Evolutionary conservation across 1,139 yeast genomes (phyloP).

Genomic region (Williopsis jadinii): DNA sequence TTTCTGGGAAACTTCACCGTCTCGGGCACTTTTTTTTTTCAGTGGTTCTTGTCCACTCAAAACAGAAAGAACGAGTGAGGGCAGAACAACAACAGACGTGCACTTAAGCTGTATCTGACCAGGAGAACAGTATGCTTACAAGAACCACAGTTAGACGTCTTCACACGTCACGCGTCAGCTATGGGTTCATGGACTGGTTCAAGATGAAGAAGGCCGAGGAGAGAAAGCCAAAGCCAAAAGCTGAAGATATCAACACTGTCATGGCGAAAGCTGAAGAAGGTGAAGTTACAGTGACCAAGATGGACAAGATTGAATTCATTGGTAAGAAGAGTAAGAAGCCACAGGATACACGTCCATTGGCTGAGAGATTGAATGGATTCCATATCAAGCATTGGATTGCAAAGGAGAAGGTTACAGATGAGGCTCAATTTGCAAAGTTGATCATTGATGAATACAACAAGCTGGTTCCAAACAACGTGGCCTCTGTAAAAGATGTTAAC

Average conservation of each 20-base stretch:
- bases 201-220: conserved; percentile 20
- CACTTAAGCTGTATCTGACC: neutral
- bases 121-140: neutral
- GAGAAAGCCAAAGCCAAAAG: conserved; percentile 9
- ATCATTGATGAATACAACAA: conserved; percentile 22
- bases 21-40: too few relatives aligned
- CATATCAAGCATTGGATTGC: conserved; percentile 28
- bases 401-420: conserved; percentile 19
- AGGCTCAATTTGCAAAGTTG: conserved; percentile 21
- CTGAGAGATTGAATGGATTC: conserved; percentile 28
- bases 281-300: conserved; percentile 11
- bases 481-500: conserved; percentile 14
- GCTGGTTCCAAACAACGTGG: conserved; percentile 7
- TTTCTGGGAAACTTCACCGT: too few relatives aligned
- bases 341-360: conserved; percentile 5
- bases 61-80: too few relatives aligned
- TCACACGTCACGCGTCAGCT: conserved; percentile 19
- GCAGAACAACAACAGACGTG: too few relatives aligned
- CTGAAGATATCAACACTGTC: conserved; percentile 18
- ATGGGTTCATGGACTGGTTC: conserved; percentile 33
- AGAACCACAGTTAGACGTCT: conserved; percentile 8
- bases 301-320: conserved; percentile 20
- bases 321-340: conserved; percentile 12
- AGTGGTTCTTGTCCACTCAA: too few relatives aligned
- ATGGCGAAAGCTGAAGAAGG: conserved; percentile 20